Evolutionary conservation across 805 yeast genomes (phyloP), one percentile per base, ranked within the genome.

Genomic region (Soucietia sequanensis): DNA sequence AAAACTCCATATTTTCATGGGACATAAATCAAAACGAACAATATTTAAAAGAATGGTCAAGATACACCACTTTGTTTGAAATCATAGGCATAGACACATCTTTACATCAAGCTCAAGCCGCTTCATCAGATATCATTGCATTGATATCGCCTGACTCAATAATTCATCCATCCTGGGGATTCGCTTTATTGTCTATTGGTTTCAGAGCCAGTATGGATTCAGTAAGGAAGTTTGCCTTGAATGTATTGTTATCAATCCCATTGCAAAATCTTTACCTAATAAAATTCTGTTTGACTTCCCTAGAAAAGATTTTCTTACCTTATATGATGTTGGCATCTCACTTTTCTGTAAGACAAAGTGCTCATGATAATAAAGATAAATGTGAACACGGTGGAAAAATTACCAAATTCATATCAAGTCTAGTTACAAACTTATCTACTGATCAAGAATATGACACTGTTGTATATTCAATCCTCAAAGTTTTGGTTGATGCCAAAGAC

Each of bases 81-180:
- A 84, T 89, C 30, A 61, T 86, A 18, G 93, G 88, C 1, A 72
- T 89, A 25, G 96, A 89, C 54, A 79, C 96, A 0, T 84, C 96
- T 0, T 60, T 86, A 47, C 89, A 90, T 47, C 96, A 90, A 57
- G 79, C 90, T 0, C 80, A 81, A 46, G 95, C 87, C 9, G 91
- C 93, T 0, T 58, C 73, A 1, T 60, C 61, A 6, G 95, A 86
- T 47, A 75, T 89, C 28, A 53, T 77, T 2, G 61, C 60, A 1
- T 54, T 85, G 10, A 65, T 86, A 16, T 59, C 70, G 0, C 70
- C 75, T 3, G 42, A 56, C 2, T 75, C 85, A 0, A 45, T 60
- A 16, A 72, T 88, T 33, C 80, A 81, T 23, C 69, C 81, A 1
- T 68, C 81, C 0, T 88, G 95, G 90, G 82, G 85, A 0, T 64